phyloP scores from a whole-genome alignment of 768 basidiomycete genomes.

The Tylopilus subfusipes region DNA sequence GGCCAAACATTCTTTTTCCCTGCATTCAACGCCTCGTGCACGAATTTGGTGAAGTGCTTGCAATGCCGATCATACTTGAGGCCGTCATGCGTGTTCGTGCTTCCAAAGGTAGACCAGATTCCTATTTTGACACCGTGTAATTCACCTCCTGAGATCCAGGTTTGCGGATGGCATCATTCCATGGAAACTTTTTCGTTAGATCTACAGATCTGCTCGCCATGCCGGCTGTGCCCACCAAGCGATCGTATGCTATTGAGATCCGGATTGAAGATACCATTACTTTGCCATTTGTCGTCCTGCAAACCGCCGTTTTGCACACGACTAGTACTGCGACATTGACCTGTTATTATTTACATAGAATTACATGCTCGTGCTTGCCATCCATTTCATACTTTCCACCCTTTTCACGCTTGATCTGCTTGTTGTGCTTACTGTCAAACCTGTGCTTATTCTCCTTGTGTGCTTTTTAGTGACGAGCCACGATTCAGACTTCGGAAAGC shows the following conservation, averaged over 20 bases:
- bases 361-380: too few species aligned
- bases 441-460: too few species aligned
- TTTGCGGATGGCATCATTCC: conserved; percentile 94
- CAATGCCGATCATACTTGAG: conserved; percentile 93
- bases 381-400: too few species aligned
- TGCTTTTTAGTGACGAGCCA: too few species aligned
- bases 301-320: conserved; percentile 92
- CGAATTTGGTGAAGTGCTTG: conserved; percentile 90
- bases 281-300: conserved; percentile 87
- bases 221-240: conserved; percentile 94
- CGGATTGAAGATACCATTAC: conserved; percentile 94
- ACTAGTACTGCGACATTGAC: too few species aligned
- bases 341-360: too few species aligned
- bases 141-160: conserved; percentile 40
- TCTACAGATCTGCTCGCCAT: conserved; percentile 95
- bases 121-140: neutral
- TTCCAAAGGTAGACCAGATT: conserved; percentile 64
- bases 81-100: conserved; percentile 98
- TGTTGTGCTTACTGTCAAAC: too few species aligned
- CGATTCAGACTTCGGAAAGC: too few species aligned
- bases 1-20: conserved; percentile 99
- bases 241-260: conserved; percentile 93
- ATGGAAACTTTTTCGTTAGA: conserved; percentile 97
- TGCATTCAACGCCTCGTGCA: conserved; percentile 95
- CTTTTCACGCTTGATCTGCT: too few species aligned